Percentiles rank a stretch among this genome's conserved stretches.
Conservation (phyloP, 495 filamentous ascomycete species). For the Astrocystis sublimbata region DNA sequence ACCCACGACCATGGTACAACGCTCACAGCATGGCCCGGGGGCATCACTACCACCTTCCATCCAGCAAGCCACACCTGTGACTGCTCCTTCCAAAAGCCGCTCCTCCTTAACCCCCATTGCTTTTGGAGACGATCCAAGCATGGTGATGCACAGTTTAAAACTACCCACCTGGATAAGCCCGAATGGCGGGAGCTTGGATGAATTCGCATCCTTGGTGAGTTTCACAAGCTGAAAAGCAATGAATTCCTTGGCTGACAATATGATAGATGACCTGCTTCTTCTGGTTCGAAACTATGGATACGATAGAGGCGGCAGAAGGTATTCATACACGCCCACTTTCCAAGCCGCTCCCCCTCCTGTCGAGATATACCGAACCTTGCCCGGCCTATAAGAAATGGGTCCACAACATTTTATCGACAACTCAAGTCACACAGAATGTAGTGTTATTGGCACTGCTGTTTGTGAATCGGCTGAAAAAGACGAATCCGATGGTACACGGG, state of each 20-base stretch:
- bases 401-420: slow-evolving; percentile 83
- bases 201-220: slow-evolving; percentile 79
- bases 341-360: slow-evolving; percentile 54
- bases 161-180: slow-evolving; percentile 74
- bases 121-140: slow-evolving; percentile 39
- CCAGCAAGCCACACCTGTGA: slow-evolving; percentile 31
- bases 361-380: slow-evolving; percentile 71
- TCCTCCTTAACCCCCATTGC: slow-evolving; percentile 27
- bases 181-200: slow-evolving; percentile 69
- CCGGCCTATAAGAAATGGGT: slow-evolving; percentile 92
- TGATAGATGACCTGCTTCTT: slow-evolving; percentile 89
- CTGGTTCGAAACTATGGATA: slow-evolving; percentile 92
- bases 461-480: slow-evolving; percentile 88
- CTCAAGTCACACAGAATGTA: slow-evolving; percentile 96
- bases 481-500: slow-evolving; percentile 83
- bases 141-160: slow-evolving; percentile 63
- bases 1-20: slow-evolving; percentile 15
- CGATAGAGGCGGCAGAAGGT: slow-evolving; percentile 71
- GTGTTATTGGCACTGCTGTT: slow-evolving; percentile 88
- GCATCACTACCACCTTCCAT: slow-evolving; percentile 33
- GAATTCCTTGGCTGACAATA: slow-evolving; percentile 5
- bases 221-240: not conserved
- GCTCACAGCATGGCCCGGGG: slow-evolving; percentile 25
- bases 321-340: slow-evolving; percentile 46
- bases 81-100: slow-evolving; percentile 27